phyloP scores from a whole-genome alignment of 805 yeast species.

The Myxozyma geophila region DNA sequence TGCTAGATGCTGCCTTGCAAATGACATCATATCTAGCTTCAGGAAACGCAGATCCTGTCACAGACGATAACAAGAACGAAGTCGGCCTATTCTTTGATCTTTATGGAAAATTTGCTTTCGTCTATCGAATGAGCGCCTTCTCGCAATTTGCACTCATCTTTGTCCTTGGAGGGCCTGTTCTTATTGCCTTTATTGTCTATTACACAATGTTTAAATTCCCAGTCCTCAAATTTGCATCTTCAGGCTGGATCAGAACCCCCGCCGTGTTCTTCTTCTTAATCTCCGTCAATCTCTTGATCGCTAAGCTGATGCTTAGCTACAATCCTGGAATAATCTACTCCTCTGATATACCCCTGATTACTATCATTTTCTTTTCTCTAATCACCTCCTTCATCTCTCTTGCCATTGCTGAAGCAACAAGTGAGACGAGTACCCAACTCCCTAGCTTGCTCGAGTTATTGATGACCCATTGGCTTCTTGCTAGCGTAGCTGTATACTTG shows the following conservation, averaged over 20 bases:
- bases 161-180: constrained; percentile 17
- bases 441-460: constrained; percentile 16
- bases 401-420: constrained; percentile 2
- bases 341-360: constrained; percentile 26
- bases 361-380: constrained; percentile 9
- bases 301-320: neutral
- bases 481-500: neutral
- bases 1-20: constrained; percentile 16
- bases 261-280: constrained; percentile 6
- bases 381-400: constrained; percentile 7
- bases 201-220: constrained; percentile 1
- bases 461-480: constrained; percentile 22
- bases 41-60: neutral
- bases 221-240: neutral
- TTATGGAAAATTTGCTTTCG: constrained; percentile 12
- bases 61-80: neutral
- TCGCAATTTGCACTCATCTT: constrained; percentile 7
- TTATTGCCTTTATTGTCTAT: constrained; percentile 11
- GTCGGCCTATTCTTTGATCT: constrained; percentile 27
- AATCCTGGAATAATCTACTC: constrained; percentile 26
- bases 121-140: constrained; percentile 10
- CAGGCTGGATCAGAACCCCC: constrained; percentile 30
- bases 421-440: constrained; percentile 12
- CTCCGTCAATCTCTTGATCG: constrained; percentile 6
- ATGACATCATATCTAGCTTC: constrained; percentile 13